Percentiles rank a stretch among this genome's conserved stretches.
Conservation (phyloP, 345 rosid species). For the Rhizophora apiculata region DNA sequence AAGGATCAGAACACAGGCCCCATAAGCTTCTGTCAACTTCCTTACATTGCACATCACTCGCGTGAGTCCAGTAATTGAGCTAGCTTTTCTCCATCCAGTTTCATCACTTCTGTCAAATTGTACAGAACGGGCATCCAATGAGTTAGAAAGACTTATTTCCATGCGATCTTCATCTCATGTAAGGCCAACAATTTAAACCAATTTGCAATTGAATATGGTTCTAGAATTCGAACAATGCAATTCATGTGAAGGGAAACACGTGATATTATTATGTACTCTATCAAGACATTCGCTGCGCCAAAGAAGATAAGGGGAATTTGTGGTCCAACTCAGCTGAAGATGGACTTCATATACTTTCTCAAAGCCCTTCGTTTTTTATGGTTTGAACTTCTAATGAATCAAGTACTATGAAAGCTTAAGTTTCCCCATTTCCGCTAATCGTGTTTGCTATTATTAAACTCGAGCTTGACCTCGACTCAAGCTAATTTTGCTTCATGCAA, state of each 20-base stretch:
- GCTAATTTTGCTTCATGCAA: no score
- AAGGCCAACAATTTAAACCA: constrained; percentile 30
- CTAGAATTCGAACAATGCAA: background rate
- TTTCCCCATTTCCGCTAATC: no score
- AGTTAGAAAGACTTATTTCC: background rate
- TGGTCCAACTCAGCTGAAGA: background rate
- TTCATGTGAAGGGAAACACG: background rate
- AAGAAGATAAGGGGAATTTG: background rate
- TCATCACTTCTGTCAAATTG: constrained; percentile 16
- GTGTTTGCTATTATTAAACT: no score
- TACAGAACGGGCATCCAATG: constrained; percentile 46
- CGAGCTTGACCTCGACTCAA: no score
- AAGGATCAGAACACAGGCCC: constrained; percentile 15
- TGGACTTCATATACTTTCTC: no score
- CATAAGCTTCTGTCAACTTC: constrained; percentile 20
- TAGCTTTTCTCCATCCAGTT: constrained; percentile 1
- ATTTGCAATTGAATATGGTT: background rate
- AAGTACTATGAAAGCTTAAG: no score
- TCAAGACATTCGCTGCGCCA: background rate
- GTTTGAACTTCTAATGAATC: no score
- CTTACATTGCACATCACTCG: constrained; percentile 37
- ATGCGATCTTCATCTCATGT: constrained; percentile 22
- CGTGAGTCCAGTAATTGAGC: constrained; percentile 44
- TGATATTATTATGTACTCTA: background rate
- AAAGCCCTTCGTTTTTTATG: no score